Evolutionary conservation across 768 basidiomycete species (phyloP).

Genomic region (Lentinus brumalis): DNA sequence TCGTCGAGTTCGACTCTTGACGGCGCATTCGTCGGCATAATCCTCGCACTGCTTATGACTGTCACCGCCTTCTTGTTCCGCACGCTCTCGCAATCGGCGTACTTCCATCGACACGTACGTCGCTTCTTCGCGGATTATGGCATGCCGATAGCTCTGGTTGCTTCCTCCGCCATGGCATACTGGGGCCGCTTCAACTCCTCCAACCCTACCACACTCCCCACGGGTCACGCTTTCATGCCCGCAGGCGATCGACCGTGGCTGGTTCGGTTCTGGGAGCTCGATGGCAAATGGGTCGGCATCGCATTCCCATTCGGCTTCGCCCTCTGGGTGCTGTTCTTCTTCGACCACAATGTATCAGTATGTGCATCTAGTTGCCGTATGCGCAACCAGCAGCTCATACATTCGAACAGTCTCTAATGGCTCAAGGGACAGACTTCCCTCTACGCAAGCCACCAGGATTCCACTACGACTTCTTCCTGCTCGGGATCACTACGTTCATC

Average conservation of each 20-base stretch:
- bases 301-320: constrained; percentile 88
- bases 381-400: background rate
- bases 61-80: constrained; percentile 75
- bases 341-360: constrained; percentile 93
- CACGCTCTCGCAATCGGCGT: constrained; percentile 56
- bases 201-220: constrained; percentile 67
- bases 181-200: constrained; percentile 76
- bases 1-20: constrained; percentile 36
- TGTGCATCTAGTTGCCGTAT: constrained; percentile 28
- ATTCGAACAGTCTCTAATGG: constrained; percentile 74
- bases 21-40: constrained; percentile 63
- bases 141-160: constrained; percentile 85
- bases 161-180: constrained; percentile 76
- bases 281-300: constrained; percentile 86
- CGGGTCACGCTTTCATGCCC: constrained; percentile 67
- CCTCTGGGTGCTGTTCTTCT: constrained; percentile 92
- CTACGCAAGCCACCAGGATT: constrained; percentile 89
- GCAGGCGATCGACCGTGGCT: constrained; percentile 79
- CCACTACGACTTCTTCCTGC: constrained; percentile 87
- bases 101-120: constrained; percentile 75
- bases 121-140: constrained; percentile 85
- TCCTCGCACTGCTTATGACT: constrained; percentile 79
- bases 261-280: constrained; percentile 86
- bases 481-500: constrained; percentile 89
- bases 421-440: constrained; percentile 87